A percentile compares a stretch with the other conserved stretches of the same genome.
Conservation (phyloP, 2,329 filamentous ascomycete genomes). For the Purpureocillium takamizusanense region DNA sequence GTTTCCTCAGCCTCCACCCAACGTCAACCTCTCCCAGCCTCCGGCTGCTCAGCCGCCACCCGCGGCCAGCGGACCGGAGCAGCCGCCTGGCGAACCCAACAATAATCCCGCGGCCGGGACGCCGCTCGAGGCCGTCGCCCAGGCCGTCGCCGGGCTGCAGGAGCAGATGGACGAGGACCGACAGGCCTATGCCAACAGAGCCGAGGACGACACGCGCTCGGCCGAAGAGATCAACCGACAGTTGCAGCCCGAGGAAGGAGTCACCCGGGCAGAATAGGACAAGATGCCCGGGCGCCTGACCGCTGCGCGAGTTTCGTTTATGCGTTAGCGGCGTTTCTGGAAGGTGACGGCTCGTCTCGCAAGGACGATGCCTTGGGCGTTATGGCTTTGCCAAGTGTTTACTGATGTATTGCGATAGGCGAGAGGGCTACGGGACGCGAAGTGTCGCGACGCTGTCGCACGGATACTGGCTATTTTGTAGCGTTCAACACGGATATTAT, state of each 20-base stretch:
- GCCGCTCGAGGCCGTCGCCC: slow-evolving; percentile 40
- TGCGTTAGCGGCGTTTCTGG: slow-evolving; percentile 4
- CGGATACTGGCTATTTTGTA: too few relatives aligned
- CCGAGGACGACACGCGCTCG: slow-evolving; percentile 33
- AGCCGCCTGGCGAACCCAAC: slow-evolving; percentile 5
- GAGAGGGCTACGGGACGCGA: too few relatives aligned
- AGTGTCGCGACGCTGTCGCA: too few relatives aligned
- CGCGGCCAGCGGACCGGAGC: slow-evolving; percentile 14
- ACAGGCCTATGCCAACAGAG: slow-evolving; percentile 21
- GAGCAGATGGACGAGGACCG: slow-evolving; percentile 28
- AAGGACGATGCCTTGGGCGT: too few relatives aligned
- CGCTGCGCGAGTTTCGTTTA: slow-evolving; percentile 1
- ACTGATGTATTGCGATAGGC: slow-evolving; percentile 1
- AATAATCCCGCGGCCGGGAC: slow-evolving; percentile 21
- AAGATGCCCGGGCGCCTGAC: background rate
- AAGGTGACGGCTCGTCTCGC: too few relatives aligned
- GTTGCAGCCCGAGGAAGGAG: slow-evolving; percentile 30
- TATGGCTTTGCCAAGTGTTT: background rate
- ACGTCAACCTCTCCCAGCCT: slow-evolving; percentile 54
- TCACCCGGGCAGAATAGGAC: slow-evolving; percentile 12
- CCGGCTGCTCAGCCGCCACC: slow-evolving; percentile 13
- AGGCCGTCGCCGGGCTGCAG: slow-evolving; percentile 36
- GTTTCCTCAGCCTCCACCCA: slow-evolving; percentile 72
- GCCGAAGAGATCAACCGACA: slow-evolving; percentile 48
- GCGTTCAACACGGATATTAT: too few relatives aligned